Base-by-base conservation (phyloP, 352 stramenopile genomes). In the Plasmopara muralis region DNA sequence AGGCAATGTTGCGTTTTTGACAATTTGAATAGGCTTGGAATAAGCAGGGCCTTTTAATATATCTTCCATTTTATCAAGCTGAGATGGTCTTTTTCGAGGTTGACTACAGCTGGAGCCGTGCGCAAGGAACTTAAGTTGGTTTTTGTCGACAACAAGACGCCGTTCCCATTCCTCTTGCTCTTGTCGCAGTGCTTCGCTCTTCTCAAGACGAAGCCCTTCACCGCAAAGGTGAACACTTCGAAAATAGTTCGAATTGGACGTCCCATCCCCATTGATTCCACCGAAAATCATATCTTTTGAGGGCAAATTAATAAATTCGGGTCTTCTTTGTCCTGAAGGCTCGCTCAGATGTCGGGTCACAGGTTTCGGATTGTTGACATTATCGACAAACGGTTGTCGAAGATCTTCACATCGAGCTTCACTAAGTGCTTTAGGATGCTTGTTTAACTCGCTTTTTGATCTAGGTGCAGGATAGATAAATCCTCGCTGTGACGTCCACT, bases 121-220 rank as follows among this genome's bases (percentile, higher is more conserved):
- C 20, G 20, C 20, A 25, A 25, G 20, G 3, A 25, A 25, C 20
- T 25, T 25, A 14, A 95, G 57, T 31, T 92, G 80, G 50, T 70
- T 77, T 35, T 68, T 72, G 49, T 97, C 89, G n/a, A 97, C 85
- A 0, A 97, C 83, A 25, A 97, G 79, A 18, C 82, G 78, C 9
- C 64, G 55, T 12, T 84, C 71, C 83, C 83, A 96, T 31, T 81
- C 68, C 7, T 80, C 59, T 15, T 89, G 65, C 45, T 89, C 83
- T 39, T 67, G 62, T 42, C 76, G 60, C 2, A 83, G 70, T 8
- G 77, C 77, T 10, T 87, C 78, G 20, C 91, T 72, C 68, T 88
- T 88, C 43, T 93, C 82, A 16, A 67, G 60, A 29, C 74, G 75
- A 15, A 92, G 64, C 0, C 75, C 80, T 30, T 95, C 85, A 25